Evolutionary conservation across 345 rosid species (phyloP).

Genomic region (Psidium friedrichsthalianum): DNA sequence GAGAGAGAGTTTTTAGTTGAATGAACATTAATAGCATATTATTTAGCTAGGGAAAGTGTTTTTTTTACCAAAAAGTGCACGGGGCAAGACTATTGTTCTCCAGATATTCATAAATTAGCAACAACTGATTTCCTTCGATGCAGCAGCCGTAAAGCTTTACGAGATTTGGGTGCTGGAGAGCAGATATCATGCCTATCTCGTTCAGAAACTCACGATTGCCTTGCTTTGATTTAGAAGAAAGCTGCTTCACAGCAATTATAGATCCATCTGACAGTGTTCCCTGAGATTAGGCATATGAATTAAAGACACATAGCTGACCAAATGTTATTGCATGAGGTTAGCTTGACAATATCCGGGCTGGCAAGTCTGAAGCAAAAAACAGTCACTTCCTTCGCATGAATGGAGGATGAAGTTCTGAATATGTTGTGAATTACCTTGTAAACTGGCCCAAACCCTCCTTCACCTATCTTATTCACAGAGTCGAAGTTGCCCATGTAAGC

Average conservation of each 20-base stretch:
- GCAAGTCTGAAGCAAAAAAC: neutral
- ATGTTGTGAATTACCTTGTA: conserved; percentile 9
- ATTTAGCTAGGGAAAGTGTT: neutral
- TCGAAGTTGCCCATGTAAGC: conserved; percentile 66
- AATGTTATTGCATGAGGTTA: neutral
- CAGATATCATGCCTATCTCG: conserved; percentile 66
- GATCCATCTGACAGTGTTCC: conserved; percentile 38
- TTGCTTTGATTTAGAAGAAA: conserved; percentile 16
- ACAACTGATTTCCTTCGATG: conserved; percentile 51
- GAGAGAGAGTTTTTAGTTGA: neutral
- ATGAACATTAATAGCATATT: neutral
- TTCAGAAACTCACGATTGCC: conserved; percentile 63
- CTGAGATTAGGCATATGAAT: conserved; percentile 10
- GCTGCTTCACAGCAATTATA: conserved; percentile 49
- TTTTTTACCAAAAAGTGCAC: conserved; percentile 41
- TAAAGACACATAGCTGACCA: neutral
- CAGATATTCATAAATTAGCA: conserved; percentile 52
- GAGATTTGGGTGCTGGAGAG: conserved; percentile 57
- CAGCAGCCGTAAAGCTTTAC: conserved; percentile 57
- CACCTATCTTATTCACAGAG: too few relatives aligned
- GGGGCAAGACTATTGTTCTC: conserved; percentile 52
- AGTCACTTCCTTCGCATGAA: neutral
- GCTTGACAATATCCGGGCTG: neutral
- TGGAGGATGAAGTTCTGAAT: neutral
- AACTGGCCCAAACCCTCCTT: too few relatives aligned